Evolutionary conservation across 176 grass and related monocot genomes (phyloP), one percentile per base, ranked within the genome.

Genomic region (Panicum miliaceum): DNA sequence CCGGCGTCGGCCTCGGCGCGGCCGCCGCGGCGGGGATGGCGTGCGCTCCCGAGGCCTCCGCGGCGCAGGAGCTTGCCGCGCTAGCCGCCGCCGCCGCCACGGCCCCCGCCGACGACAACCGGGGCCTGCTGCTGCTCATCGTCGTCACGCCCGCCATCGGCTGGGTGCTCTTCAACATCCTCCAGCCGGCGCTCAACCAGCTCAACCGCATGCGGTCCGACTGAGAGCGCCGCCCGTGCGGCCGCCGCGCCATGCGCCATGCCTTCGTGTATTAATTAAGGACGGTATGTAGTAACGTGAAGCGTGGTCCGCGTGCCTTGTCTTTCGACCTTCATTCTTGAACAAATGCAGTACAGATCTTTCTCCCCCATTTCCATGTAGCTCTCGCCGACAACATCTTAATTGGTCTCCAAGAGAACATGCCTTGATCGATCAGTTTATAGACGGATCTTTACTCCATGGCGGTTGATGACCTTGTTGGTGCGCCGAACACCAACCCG

Each of bases 141-240:
- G 89, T 91, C 11, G 89, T 91, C 7, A 61, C 81, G n/a, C 89
- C 89, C 3, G 89, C 89, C 4, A 88, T 88, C 47, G 89, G 23
- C 0, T 91, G 89, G 89, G 89, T 90, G 7, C 68, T 90, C 70
- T 90, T 35, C 74, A 90, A 90, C 73, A 90, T 90, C 70, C 80
- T 91, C 25, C 89, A 91, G 82, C 89, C 89, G 4, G 89, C 85
- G 32, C 90, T 92, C 6, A 92, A 92, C 73, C 90, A 92, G 79
- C 56, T 92, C 38, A 93, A 93, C 88, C 78, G 69, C 53, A 93
- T 93, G 91, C 75, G 76, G 54, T 82, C 85, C 64, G 82, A 81
- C 59, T 94, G 60, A 94, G 41, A 32, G 2, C 15, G 69, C 26
- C 12, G 29, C 47, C 8, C 16, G 14, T 56, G 35, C 11, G 5